Evolutionary conservation across 257 asterid species (phyloP).

Genomic region (Jaltomata sinuosa): DNA sequence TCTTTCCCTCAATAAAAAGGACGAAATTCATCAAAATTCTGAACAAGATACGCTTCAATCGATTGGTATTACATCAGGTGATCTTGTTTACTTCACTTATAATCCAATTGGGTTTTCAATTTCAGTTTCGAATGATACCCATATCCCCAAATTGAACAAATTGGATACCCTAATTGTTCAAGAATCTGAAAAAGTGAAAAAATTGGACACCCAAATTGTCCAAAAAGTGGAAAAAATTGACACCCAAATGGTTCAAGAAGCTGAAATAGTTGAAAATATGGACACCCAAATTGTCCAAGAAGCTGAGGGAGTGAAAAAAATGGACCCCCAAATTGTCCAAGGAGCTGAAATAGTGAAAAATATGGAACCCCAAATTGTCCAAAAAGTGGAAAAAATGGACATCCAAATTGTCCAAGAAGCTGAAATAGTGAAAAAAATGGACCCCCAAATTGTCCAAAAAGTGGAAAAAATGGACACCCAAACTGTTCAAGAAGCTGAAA

Average conservation of each 20-base stretch:
- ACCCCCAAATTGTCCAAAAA: not conserved
- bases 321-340: too few relatives aligned
- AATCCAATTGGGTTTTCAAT: slow-evolving; percentile 8
- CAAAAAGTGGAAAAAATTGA: too few relatives aligned
- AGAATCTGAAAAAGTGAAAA: not conserved
- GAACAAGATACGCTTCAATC: slow-evolving; percentile 40
- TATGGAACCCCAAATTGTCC: not conserved
- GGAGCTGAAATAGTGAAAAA: not conserved
- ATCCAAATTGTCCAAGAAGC: not conserved
- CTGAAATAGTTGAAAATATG: not conserved
- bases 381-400: too few relatives aligned
- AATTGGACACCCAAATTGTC: not conserved
- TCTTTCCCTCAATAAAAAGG: slow-evolving; percentile 70
- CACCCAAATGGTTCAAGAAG: not conserved
- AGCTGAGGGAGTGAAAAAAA: not conserved
- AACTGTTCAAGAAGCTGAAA: not conserved
- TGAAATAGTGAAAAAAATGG: not conserved
- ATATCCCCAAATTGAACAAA: not conserved
- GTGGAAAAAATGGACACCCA: not conserved
- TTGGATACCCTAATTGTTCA: not conserved
- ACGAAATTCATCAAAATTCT: slow-evolving; percentile 40
- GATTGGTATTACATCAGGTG: slow-evolving; percentile 67
- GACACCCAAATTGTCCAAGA: not conserved
- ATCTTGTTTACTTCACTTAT: slow-evolving; percentile 47
- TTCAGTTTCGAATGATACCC: slow-evolving; percentile 3